Evolutionary conservation across 192 early-diverging fungal genomes (phyloP).

Genomic region (Podila horticola): DNA sequence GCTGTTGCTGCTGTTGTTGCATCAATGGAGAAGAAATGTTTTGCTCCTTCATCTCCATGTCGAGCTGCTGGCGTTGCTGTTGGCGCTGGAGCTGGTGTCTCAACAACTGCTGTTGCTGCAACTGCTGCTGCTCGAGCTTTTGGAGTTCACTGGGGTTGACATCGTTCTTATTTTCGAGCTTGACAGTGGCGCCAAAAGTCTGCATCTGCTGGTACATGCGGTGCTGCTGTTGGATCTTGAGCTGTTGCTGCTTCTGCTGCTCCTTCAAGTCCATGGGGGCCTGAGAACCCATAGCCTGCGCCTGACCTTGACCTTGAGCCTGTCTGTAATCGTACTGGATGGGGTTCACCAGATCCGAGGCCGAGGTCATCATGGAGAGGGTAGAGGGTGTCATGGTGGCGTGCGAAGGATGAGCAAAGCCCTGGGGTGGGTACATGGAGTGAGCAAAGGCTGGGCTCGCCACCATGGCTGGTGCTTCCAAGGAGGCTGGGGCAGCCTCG

Average conservation of each 20-base stretch:
- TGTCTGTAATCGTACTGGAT: slow-evolving; percentile 15
- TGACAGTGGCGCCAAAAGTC: slow-evolving; percentile 35
- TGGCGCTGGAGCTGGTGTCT: slow-evolving; percentile 44
- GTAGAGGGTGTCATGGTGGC: slow-evolving; percentile 20
- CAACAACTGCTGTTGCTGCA: slow-evolving; percentile 36
- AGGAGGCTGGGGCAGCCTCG: slow-evolving; percentile 5
- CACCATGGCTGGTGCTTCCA: not conserved
- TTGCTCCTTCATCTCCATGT: slow-evolving; percentile 26
- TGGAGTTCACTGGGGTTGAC: slow-evolving; percentile 9
- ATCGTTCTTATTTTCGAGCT: slow-evolving; percentile 20
- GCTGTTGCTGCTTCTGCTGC: slow-evolving; percentile 46
- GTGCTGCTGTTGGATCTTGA: slow-evolving; percentile 48
- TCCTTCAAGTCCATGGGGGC: slow-evolving; percentile 30
- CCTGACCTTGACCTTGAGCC: not conserved
- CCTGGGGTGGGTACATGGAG: not conserved
- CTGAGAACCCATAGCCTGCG: too few species aligned
- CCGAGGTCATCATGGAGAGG: slow-evolving; percentile 29
- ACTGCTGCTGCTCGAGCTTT: slow-evolving; percentile 33
- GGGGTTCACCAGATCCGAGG: not conserved
- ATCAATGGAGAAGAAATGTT: not conserved
- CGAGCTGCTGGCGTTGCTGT: slow-evolving; percentile 33
- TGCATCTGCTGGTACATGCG: slow-evolving; percentile 50
- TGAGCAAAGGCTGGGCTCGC: slow-evolving; percentile 5
- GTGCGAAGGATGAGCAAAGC: slow-evolving; percentile 1
- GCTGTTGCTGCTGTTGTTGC: not conserved